Base-by-base conservation (phyloP, 139 green algal genomes). In the Volvox africanus region DNA sequence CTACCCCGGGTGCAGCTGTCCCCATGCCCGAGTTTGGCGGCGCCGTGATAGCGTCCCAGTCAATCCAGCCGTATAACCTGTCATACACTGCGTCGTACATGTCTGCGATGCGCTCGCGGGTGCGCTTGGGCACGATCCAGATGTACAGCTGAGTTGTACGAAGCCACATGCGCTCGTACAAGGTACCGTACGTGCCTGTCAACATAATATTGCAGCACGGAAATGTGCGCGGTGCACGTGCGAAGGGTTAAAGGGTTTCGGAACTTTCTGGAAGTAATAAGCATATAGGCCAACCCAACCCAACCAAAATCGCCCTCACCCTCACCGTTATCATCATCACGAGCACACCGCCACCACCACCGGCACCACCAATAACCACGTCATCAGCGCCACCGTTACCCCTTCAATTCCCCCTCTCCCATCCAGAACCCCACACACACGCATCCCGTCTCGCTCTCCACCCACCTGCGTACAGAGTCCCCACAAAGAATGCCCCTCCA, bases 401-500 rank as follows among this genome's bases (percentile, higher is more conserved):
- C n/a, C n/a, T n/a, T n/a, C n/a, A n/a, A n/a, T n/a, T 55, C 44
- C 44, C 44, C 9, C 44, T 6, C 67, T 12, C 67, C 67, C 67
- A 12, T 24, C 9, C 67, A 11, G 9, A 75, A 32, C 67, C 67
- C 22, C 3, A 75, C 21, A 61, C 77, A 82, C 61, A 36, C 77
- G 77, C 37, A 12, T 36, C 37, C 78, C 78, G 12, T 36, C 78
- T 36, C 78, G 37, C 62, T 69, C 62, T 73, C 24, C 65, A 55
- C 84, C 33, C 86, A 90, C 86, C 86, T 19, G 93, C 93, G 86
- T 96, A 96, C 20, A 95, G 35, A 14, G 92, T 94, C 24, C 93
- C 97, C 33, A 98, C 94, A 78, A 95, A 97, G 28, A 97, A 86
- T 19, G 91, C 95, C 37, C 95, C 97, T 19, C 94, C 95, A 19